phyloP scores from a whole-genome alignment of 1,284 basidiomycete species.

The Thecaphora thlaspeos region DNA sequence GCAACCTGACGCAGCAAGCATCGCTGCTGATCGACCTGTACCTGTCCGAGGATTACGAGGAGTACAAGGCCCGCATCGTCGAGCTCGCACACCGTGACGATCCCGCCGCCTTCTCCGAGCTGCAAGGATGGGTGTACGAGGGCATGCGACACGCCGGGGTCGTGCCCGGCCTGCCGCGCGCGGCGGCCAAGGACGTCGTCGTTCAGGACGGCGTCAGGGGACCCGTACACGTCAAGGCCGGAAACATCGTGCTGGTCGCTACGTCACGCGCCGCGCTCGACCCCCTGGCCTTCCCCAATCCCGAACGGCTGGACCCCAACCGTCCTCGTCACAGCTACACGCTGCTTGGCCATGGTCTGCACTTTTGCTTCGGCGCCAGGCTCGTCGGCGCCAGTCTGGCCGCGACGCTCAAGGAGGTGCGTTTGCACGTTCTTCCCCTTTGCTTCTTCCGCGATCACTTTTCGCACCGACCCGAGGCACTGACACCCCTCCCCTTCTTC shows the following conservation, averaged over 20 bases:
- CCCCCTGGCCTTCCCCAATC: constrained; percentile 63
- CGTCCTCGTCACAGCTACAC: constrained; percentile 64
- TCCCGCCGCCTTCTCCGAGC: constrained; percentile 16
- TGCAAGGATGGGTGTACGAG: constrained; percentile 18
- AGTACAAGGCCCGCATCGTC: constrained; percentile 15
- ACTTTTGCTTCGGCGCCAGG: constrained; percentile 57
- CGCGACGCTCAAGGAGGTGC: constrained; percentile 60
- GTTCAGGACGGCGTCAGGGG: too few species aligned
- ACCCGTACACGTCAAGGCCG: background rate
- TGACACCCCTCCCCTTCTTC: too few species aligned
- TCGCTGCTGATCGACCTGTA: constrained; percentile 22
- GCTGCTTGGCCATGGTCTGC: constrained; percentile 63
- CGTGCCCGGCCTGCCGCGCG: constrained; percentile 12
- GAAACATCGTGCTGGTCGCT: background rate
- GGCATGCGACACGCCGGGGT: constrained; percentile 18
- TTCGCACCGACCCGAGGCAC: too few species aligned
- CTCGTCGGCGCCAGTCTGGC: constrained; percentile 5
- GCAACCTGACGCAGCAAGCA: constrained; percentile 23
- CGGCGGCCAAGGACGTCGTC: background rate
- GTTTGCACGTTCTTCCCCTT: too few species aligned
- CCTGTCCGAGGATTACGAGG: constrained; percentile 11
- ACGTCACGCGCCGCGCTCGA: constrained; percentile 43
- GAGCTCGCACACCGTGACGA: constrained; percentile 11
- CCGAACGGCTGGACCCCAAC: constrained; percentile 62
- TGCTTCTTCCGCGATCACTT: too few species aligned